Conservation (phyloP, 75 land plant species). For the Adiantum capillusveneris region DNA sequence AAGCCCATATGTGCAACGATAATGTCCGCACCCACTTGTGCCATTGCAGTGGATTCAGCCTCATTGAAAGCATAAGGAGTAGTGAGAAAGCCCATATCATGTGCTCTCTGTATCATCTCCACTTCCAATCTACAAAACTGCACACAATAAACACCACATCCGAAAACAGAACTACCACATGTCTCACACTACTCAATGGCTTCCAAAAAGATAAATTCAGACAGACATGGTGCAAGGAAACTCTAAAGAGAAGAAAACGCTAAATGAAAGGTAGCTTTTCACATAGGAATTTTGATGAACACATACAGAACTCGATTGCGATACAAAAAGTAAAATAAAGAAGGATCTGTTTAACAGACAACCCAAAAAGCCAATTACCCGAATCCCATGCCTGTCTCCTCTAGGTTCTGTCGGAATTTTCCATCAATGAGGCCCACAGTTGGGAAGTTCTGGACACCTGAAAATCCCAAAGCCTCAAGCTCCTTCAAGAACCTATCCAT, state of each 20-base stretch:
- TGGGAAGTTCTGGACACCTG: constrained; percentile 97
- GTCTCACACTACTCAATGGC: no score
- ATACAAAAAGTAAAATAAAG: no score
- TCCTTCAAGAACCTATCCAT: constrained; percentile 79
- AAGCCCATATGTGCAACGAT: constrained; percentile 99
- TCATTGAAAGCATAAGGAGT: constrained; percentile 93
- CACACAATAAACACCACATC: no score
- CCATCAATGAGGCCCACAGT: constrained; percentile 98
- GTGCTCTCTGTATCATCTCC: constrained; percentile 87
- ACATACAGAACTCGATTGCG: background rate
- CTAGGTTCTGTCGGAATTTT: constrained; percentile 92
- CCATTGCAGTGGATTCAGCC: constrained; percentile 84
- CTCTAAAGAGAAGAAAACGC: no score
- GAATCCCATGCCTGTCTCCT: constrained; percentile 99
- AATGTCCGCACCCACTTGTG: constrained; percentile 93
- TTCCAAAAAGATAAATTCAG: no score
- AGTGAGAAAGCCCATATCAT: constrained; percentile 81
- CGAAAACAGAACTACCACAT: no score
- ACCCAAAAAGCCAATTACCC: no score
- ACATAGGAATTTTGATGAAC: no score
- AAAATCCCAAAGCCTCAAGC: constrained; percentile 76
- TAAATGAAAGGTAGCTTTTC: no score
- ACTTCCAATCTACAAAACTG: constrained; percentile 68
- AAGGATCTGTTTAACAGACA: no score
- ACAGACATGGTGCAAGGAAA: no score